Evolutionary conservation across 768 basidiomycete genomes (phyloP), one percentile per base, ranked within the genome.

Genomic region (Suillus cothurnatus): DNA sequence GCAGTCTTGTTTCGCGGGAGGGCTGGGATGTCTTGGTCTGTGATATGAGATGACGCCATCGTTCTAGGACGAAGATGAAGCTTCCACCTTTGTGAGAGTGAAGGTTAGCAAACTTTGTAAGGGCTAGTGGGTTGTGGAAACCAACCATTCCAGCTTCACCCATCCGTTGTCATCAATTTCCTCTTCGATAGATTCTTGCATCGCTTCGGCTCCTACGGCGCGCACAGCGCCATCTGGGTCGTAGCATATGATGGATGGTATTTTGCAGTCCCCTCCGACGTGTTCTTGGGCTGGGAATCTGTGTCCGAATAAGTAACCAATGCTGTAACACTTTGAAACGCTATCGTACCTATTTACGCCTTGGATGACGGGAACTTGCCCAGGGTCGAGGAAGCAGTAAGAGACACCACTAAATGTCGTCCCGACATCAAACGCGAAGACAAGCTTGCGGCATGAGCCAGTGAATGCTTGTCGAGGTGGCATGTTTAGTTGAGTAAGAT

Each of bases 391-490:
- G 43, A 77, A 70, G 49, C 72, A 69, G 65, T 85, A 85, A 0
- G 81, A 82, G 11, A 85, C 75, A 4, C 83, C 83, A 39, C 84
- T 85, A 56, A 73, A 84, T 3, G 83, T 86, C 1, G 82, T 86
- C 9, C 85, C 85, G 2, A 86, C 71, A 63, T 86, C 85, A 43
- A 86, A 82, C 0, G 83, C 83, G 31, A 86, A 66, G 6, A 85
- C 80, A 7, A 86, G 73, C 64, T 80, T 80, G 45, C 80, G 79
- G 36, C 69, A 64, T 9, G 74, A n/a, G 21, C 84, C 85, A 36
- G 68, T 70, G 73, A 81, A 84, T 2, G 79, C 77, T 38, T 73
- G 67, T 70, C 81, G 68, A 55, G 70, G 70, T 52, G 68, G 69
- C 76, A 78, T 77, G 38, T 55, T 41, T 41, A 8, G 58, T 59